These are phyloP conservation scores for Leccinum longicurvipes DNA, from an alignment of 768 basidiomycete species.

Conservation along the genomic window DNA sequence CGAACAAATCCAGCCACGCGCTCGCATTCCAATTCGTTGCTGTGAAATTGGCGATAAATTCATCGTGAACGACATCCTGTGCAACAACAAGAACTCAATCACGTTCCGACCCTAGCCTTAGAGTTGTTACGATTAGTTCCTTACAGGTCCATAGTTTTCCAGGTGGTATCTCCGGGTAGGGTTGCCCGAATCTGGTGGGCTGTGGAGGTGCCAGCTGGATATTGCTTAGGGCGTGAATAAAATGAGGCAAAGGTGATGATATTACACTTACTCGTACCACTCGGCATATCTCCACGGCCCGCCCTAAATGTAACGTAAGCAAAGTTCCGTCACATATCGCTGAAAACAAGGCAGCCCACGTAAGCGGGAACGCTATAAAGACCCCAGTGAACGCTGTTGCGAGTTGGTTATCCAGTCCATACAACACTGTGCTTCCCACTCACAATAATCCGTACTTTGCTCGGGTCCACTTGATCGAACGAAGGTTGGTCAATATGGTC, in stretches of 20 bases:
- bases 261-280: constrained; percentile 54
- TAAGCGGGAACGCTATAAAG: constrained; percentile 47
- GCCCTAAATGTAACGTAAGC: constrained; percentile 29
- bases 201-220: constrained; percentile 40
- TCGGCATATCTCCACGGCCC: constrained; percentile 44
- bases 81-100: neutral
- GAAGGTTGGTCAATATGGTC: neutral
- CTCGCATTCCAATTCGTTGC: constrained; percentile 52
- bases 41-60: constrained; percentile 55
- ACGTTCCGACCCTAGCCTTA: neutral
- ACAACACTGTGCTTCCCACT: constrained; percentile 13
- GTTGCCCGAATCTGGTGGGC: constrained; percentile 33
- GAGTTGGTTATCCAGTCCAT: constrained; percentile 1
- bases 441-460: constrained; percentile 59
- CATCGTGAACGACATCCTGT: constrained; percentile 51
- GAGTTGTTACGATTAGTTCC: constrained; percentile 14
- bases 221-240: neutral
- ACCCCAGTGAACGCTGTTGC: constrained; percentile 47
- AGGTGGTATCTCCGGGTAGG: constrained; percentile 49
- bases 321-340: neutral
- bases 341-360: constrained; percentile 14
- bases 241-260: neutral
- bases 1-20: constrained; percentile 53
- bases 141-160: constrained; percentile 42
- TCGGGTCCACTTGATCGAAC: constrained; percentile 33